Conservation (phyloP, 371 early-diverging fungal species). For the Mortierella sp. region DNA sequence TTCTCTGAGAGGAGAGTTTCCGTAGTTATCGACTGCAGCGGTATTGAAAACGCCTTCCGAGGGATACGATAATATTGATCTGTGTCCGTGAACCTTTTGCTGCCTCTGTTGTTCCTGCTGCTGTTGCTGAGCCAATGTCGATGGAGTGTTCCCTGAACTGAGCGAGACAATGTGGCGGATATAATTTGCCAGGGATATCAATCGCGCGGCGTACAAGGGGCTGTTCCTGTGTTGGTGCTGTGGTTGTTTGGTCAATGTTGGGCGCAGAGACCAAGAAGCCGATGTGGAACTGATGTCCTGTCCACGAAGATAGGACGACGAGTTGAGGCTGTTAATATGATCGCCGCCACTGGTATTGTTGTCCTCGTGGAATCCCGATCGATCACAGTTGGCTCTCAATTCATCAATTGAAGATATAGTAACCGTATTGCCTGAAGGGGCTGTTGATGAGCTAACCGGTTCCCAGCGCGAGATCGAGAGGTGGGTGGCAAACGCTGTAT, state of each 20-base stretch:
- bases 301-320: too few relatives aligned
- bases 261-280: conserved; percentile 1
- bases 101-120: too few relatives aligned
- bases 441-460: conserved; percentile 1
- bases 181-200: conserved; percentile 50
- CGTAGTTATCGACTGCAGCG: neutral
- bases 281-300: neutral
- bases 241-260: neutral
- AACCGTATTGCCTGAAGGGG: neutral
- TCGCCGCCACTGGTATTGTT: too few relatives aligned
- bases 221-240: conserved; percentile 13
- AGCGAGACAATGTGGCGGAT: conserved; percentile 49
- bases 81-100: conserved; percentile 9
- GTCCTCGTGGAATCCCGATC: too few relatives aligned
- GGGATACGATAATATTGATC: neutral
- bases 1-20: neutral
- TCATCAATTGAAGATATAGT: neutral
- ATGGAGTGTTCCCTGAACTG: conserved; percentile 26
- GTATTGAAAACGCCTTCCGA: neutral
- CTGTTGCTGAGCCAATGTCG: conserved; percentile 13
- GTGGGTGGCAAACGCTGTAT: conserved; percentile 44
- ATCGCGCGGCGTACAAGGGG: conserved; percentile 25
- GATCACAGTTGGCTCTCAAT: neutral
- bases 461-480: conserved; percentile 51
- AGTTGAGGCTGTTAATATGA: too few relatives aligned